Evolutionary conservation across 176 grass and related monocot genomes (phyloP), one percentile per base, ranked within the genome.

Genomic region (Oryza rufipogon): DNA sequence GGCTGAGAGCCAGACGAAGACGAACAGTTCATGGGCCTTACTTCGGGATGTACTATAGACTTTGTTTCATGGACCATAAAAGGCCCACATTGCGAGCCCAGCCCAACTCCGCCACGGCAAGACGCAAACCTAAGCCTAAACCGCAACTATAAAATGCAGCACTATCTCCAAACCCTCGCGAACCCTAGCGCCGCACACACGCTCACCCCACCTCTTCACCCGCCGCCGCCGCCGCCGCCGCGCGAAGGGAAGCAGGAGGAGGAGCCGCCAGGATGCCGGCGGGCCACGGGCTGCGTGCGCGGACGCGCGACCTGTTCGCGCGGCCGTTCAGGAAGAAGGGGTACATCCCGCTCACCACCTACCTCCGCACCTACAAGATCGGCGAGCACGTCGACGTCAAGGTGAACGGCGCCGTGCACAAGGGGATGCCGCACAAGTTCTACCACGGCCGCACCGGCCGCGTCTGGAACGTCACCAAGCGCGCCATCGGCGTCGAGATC

Each of bases 381-480:
- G 92, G 92, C 58, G 92, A 94, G 13, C 63, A 87, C 77, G 92
- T 94, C 60, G 92, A 94, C 49, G 87, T 94, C 46, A 94, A 79
- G 92, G 92, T 94, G 70, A 94, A 94, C 74, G 92, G 92, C 66
- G 92, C 92, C 30, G 89, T 94, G 68, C 92, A 94, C 87, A 94
- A 94, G 87, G 92, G 92, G 3, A 94, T 94, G 92, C 92, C 92
- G n/a, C 92, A 94, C 76, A 94, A 94, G 84, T 94, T 92, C 89
- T 94, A 94, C 90, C 92, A 94, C 71, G 92, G 92, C 25, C 92
- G 92, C 65, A 94, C 92, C 11, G 92, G 92, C 9, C 76, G 73
- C 67, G 90, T 94, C 25, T 94, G 92, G 92, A 94, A 94, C 71
- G 90, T 94, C 80, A 92, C 92, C 81, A 94, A 94, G 90, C 92